Percentiles rank a stretch among this genome's conserved stretches.
These are phyloP conservation scores for Colletotrichum nymphaeae DNA, from an alignment of 2,329 filamentous ascomycete species.

Conservation along the genomic window DNA sequence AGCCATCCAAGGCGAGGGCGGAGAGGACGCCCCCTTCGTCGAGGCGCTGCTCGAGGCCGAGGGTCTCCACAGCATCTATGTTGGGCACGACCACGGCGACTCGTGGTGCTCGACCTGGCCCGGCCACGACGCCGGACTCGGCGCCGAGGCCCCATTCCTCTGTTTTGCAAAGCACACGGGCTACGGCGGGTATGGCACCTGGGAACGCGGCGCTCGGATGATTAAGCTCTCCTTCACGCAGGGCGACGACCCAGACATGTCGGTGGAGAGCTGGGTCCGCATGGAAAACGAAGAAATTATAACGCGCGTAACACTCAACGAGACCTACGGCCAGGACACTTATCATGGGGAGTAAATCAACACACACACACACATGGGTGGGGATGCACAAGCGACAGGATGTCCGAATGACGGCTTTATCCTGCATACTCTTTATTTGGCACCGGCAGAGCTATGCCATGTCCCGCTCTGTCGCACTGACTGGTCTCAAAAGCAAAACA, in stretches of 20 bases:
- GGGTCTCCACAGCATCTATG: slow-evolving; percentile 61
- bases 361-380: background rate
- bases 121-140: slow-evolving; percentile 28
- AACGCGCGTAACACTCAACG: slow-evolving; percentile 66
- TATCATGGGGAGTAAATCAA: slow-evolving; percentile 50
- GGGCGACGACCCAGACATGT: slow-evolving; percentile 50
- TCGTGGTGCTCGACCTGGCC: slow-evolving; percentile 54
- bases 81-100: slow-evolving; percentile 68
- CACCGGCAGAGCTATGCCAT: background rate
- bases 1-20: slow-evolving; percentile 45
- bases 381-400: background rate
- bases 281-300: slow-evolving; percentile 66
- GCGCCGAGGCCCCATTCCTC: slow-evolving; percentile 51
- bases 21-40: slow-evolving; percentile 63
- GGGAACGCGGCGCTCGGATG: slow-evolving; percentile 67
- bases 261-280: slow-evolving; percentile 69
- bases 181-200: slow-evolving; percentile 76
- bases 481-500: slow-evolving; percentile 14
- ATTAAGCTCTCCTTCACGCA: slow-evolving; percentile 35
- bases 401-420: background rate
- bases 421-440: background rate
- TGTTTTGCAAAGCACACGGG: slow-evolving; percentile 75
- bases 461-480: slow-evolving; percentile 4
- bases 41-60: slow-evolving; percentile 57
- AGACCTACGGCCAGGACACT: slow-evolving; percentile 66